phyloP scores from a whole-genome alignment of 2,329 filamentous ascomycete species.

The Dactylellina drechsleri region DNA sequence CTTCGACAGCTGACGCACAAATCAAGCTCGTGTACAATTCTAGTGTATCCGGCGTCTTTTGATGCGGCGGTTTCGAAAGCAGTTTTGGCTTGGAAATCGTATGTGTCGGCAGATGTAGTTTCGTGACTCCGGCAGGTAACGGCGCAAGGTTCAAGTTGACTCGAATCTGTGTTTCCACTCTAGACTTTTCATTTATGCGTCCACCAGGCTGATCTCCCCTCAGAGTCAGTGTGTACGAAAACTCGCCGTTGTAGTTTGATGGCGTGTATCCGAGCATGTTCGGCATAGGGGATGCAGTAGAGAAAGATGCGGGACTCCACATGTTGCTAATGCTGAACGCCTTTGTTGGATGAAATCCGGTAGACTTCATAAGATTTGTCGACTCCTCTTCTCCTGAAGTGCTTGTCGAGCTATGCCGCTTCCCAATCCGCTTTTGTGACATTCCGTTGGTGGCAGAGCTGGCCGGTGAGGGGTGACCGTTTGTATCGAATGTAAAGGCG shows the following conservation, averaged over 20 bases:
- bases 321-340: slow-evolving; percentile 35
- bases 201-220: slow-evolving; percentile 65
- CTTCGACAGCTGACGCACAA: slow-evolving; percentile 88
- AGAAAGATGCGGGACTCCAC: slow-evolving; percentile 52
- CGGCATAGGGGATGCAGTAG: slow-evolving; percentile 38
- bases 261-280: slow-evolving; percentile 46
- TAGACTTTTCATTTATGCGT: slow-evolving; percentile 71
- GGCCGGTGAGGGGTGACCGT: slow-evolving; percentile 42
- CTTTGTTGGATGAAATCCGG: slow-evolving; percentile 45
- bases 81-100: slow-evolving; percentile 96
- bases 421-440: slow-evolving; percentile 25
- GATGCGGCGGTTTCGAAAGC: slow-evolving; percentile 75
- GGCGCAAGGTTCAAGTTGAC: slow-evolving; percentile 82
- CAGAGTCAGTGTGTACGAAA: slow-evolving; percentile 37
- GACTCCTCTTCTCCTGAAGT: slow-evolving; percentile 47
- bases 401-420: slow-evolving; percentile 43
- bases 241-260: slow-evolving; percentile 27
- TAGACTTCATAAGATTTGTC: slow-evolving; percentile 35
- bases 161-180: slow-evolving; percentile 95
- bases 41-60: slow-evolving; percentile 76
- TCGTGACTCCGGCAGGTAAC: slow-evolving; percentile 78
- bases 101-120: slow-evolving; percentile 84
- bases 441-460: slow-evolving; percentile 47
- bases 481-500: slow-evolving; percentile 42
- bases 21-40: slow-evolving; percentile 85